A percentile compares a stretch with the other conserved stretches of the same genome.
Evolutionary conservation across 2,329 filamentous ascomycete genomes (phyloP).

Genomic region (Phoma herbarum): DNA sequence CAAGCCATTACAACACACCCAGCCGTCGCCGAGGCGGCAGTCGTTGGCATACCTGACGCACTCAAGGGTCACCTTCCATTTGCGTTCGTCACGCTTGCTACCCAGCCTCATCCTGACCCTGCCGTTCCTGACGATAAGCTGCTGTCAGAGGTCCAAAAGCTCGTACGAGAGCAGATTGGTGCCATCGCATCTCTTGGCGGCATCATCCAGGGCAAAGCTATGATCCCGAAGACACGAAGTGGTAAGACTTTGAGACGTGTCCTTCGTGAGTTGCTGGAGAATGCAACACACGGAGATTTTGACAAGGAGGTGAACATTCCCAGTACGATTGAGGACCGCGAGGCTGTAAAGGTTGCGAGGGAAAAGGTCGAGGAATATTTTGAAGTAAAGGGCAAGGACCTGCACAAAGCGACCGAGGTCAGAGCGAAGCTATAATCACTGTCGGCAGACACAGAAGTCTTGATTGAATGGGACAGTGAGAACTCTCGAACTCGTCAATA

Average conservation of each 20-base stretch:
- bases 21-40: slow-evolving; percentile 80
- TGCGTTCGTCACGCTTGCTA: slow-evolving; percentile 77
- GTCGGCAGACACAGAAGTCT: not conserved
- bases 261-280: slow-evolving; percentile 83
- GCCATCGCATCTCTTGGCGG: slow-evolving; percentile 86
- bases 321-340: slow-evolving; percentile 83
- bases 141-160: slow-evolving; percentile 72
- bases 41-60: slow-evolving; percentile 84
- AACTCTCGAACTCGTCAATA: not conserved
- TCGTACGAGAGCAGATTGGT: slow-evolving; percentile 83
- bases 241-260: slow-evolving; percentile 89
- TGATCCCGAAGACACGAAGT: slow-evolving; percentile 92
- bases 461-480: not conserved
- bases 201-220: slow-evolving; percentile 81
- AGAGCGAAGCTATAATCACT: slow-evolving; percentile 52
- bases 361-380: slow-evolving; percentile 80
- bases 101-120: slow-evolving; percentile 60
- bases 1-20: slow-evolving; percentile 87
- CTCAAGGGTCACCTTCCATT: slow-evolving; percentile 93
- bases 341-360: slow-evolving; percentile 78
- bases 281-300: slow-evolving; percentile 77
- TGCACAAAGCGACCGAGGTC: slow-evolving; percentile 51
- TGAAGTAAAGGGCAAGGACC: slow-evolving; percentile 52
- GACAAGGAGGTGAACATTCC: slow-evolving; percentile 77
- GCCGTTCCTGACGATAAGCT: slow-evolving; percentile 61